A percentile compares a stretch with the other conserved stretches of the same genome.
phyloP scores from a whole-genome alignment of 495 filamentous ascomycete species.

The Aspergillus nanangensis region DNA sequence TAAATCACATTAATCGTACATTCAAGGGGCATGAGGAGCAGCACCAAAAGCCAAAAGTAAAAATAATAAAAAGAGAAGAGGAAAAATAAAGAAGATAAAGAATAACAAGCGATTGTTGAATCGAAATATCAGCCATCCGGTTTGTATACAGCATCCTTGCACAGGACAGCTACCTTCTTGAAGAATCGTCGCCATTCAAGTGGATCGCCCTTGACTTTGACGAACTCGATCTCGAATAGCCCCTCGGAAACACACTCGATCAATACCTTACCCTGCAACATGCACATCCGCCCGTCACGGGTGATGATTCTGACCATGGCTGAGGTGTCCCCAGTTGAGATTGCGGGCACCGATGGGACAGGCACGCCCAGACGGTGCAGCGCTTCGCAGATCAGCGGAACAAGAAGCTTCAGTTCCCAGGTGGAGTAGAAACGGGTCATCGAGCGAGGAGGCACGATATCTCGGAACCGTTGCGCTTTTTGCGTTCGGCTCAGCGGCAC shows the following conservation, averaged over 20 bases:
- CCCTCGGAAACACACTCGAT: slow-evolving; percentile 64
- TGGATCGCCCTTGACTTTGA: slow-evolving; percentile 94
- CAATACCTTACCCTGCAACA: slow-evolving; percentile 76
- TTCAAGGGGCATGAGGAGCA: slow-evolving; percentile 4
- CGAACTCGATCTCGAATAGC: slow-evolving; percentile 81
- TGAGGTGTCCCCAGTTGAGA: slow-evolving; percentile 40
- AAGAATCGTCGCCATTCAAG: slow-evolving; percentile 97
- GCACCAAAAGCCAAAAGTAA: too few species aligned
- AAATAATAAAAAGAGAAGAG: background rate
- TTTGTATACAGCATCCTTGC: slow-evolving; percentile 71
- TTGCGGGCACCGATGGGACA: slow-evolving; percentile 47
- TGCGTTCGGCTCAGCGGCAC: slow-evolving; percentile 82
- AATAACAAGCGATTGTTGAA: background rate
- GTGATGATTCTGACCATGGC: slow-evolving; percentile 69
- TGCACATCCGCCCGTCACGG: slow-evolving; percentile 73
- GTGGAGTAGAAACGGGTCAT: slow-evolving; percentile 90
- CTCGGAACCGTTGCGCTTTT: slow-evolving; percentile 77
- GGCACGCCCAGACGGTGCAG: slow-evolving; percentile 80
- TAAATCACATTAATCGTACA: slow-evolving; percentile 18
- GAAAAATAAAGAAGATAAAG: background rate
- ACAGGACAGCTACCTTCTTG: slow-evolving; percentile 81
- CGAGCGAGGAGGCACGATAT: slow-evolving; percentile 77
- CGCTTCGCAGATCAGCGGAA: slow-evolving; percentile 74
- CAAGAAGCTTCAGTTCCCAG: slow-evolving; percentile 69
- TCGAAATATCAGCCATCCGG: slow-evolving; percentile 13